Base-by-base conservation (phyloP, 331 rosid genomes). In the Saraca asoca region DNA sequence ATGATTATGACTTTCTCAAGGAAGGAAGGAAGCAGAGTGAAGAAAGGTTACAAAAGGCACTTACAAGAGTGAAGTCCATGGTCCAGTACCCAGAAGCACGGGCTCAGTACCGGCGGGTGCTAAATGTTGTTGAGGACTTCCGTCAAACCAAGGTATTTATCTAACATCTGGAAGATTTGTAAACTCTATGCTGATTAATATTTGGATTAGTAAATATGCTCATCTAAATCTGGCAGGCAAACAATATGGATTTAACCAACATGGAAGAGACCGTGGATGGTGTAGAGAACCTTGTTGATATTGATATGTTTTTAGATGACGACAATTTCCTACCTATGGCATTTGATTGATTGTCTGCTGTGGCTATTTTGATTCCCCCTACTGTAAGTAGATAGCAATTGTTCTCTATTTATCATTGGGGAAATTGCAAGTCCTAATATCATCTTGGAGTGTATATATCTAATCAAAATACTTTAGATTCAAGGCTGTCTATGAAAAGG, bases 11-110 rank as follows among this genome's bases (percentile, higher is more conserved):
- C 81, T 84, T 75, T 83, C 83, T 91, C 9, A 88, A 88, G 85
- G 79, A 91, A 66, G 97, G 97, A 37, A 78, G 94, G 71, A 91
- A 78, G 67, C 97, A 88, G 64, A 91, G 84, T n/a, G 97, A 88
- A 74, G 91, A 88, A 67, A 88, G 89, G 69, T 82, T 88, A 66
- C 82, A 91, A 74, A 91, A 88, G 81, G 97, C 97, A 9, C 91
- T 91, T 48, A 51, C 89, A n/a, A 91, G 97, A 76, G 97, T 91
- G 55, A 91, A 86, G 84, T 88, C 97, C 58, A 91, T 91, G 97
- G 95, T 82, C 79, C 97, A 88, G 65, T 86, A 91, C 84, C 95
- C 95, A 4, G 95, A 91, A 73, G 97, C 89, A 82, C 85, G 97
- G 9, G 97, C 90, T 69, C 97, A 91, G 50, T 91, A 91, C 71